Base-by-base conservation (phyloP, 257 asterid genomes). In the Primulina huaijiensis region DNA sequence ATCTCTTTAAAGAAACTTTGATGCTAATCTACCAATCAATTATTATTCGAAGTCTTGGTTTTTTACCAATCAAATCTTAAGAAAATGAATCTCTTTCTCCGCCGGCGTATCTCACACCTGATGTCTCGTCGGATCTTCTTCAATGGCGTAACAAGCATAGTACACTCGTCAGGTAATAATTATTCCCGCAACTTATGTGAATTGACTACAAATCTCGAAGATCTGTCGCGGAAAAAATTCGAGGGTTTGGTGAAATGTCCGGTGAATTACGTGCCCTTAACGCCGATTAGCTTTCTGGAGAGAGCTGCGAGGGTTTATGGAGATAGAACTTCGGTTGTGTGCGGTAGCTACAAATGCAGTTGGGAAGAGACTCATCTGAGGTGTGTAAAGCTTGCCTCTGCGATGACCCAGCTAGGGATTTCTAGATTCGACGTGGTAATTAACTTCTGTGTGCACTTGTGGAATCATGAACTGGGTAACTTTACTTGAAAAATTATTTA, bases 261-360 rank as follows among this genome's bases (percentile, higher is more conserved):
- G 0, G 88, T 83, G 6, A 83, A 85, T 64, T 73, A 85, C 74
- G 82, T 64, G 43, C 78, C 90, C 5, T 50, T 85, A 16, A 50
- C 88, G 71, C 88, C 90, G 21, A 80, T 83, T 6, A 81, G 81
- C 65, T 85, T 85, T 62, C 72, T 83, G 53, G 82, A 83, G 58
- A 81, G 88, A 74, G 88, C 88, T 7, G 82, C 88, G 0, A 77
- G 74, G 73, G 86, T 85, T 35, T 85, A 76, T 66, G 62, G 88
- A 63, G 86, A 81, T 31, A 70, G 74, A 16, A 85, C 82, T 9
- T 83, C 90, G n/a, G 77, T 86, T 52, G 85, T 86, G 30, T 81
- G 79, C 43, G 87, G 87, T 9, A 70, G 81, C 37, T 6, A 68
- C 34, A 31, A 57, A 8, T 81, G 75, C 63, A 85, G 82, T 31